Percentiles rank a stretch among this genome's conserved stretches.
Conservation (phyloP, 2,329 filamentous ascomycete genomes). For the Penicillium sp. region DNA sequence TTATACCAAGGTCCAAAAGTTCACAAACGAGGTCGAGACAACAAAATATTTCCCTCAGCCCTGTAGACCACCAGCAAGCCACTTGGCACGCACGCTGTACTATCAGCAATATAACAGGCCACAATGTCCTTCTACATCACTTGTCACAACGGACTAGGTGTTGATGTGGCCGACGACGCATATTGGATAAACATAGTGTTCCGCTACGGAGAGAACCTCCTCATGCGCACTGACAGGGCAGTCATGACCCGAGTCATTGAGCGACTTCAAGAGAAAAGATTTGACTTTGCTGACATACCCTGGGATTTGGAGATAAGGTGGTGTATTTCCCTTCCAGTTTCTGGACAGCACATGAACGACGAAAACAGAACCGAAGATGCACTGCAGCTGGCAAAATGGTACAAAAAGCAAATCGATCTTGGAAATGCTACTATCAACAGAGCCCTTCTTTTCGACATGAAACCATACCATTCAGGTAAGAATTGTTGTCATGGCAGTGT, state of each 20-base stretch:
- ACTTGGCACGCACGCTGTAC: no score
- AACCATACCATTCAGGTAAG: background rate
- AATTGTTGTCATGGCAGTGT: background rate
- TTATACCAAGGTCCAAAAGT: no score
- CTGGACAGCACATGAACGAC: background rate
- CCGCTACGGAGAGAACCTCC: background rate
- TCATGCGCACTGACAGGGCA: constrained; percentile 1
- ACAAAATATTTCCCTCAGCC: no score
- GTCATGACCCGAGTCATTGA: constrained; percentile 1
- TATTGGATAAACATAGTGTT: constrained; percentile 2
- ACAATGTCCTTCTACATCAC: constrained; percentile 5
- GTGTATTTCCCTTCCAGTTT: constrained; percentile 6
- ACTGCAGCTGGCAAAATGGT: constrained; percentile 1
- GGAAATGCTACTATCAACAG: constrained; percentile 6
- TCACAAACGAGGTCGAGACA: no score
- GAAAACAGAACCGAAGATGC: background rate
- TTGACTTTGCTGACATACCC: background rate
- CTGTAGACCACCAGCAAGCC: no score
- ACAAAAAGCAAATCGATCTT: background rate
- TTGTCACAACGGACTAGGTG: background rate
- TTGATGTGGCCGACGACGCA: background rate
- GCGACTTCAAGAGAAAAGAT: background rate
- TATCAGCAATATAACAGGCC: background rate
- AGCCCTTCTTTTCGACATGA: background rate
- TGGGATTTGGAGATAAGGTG: background rate